Percentiles rank a stretch among this genome's conserved stretches.
These are phyloP conservation scores for Scutellaria galericulata DNA, from an alignment of 257 asterid genomes.

Conservation along the genomic window DNA sequence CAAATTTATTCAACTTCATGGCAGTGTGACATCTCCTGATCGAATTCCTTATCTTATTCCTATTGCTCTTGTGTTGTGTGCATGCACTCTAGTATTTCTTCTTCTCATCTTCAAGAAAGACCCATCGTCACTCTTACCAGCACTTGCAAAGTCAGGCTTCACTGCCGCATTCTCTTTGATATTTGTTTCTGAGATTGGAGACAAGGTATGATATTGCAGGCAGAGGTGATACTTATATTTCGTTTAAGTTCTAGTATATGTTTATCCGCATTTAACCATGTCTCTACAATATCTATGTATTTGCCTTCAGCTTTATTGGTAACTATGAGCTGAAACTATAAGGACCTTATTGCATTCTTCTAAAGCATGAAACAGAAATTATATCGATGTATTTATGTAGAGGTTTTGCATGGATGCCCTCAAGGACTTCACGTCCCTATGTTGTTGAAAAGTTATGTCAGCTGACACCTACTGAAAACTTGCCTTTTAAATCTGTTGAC, in stretches of 20 bases:
- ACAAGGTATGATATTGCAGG: conserved; percentile 65
- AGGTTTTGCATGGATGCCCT: neutral
- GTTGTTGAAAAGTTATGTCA: neutral
- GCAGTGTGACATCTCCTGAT: conserved; percentile 59
- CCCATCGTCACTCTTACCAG: conserved; percentile 71
- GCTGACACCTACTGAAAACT: conserved; percentile 10
- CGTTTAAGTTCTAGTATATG: neutral
- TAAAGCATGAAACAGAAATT: neutral
- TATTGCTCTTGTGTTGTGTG: conserved; percentile 75
- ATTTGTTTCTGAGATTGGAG: conserved; percentile 94
- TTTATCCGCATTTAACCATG: neutral
- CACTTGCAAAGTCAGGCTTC: conserved; percentile 89
- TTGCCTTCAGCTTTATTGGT: neutral
- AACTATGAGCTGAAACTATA: neutral
- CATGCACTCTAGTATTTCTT: conserved; percentile 66
- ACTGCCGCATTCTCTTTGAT: conserved; percentile 92
- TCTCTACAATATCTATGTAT: neutral
- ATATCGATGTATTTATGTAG: neutral
- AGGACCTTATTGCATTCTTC: neutral
- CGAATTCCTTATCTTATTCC: conserved; percentile 73
- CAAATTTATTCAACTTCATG: conserved; percentile 44
- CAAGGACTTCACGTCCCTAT: neutral
- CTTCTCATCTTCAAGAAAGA: conserved; percentile 65
- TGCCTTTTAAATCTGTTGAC: neutral
- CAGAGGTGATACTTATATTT: conserved; percentile 5